Conservation (phyloP, 257 asterid species). For the Ilex aquifolium region DNA sequence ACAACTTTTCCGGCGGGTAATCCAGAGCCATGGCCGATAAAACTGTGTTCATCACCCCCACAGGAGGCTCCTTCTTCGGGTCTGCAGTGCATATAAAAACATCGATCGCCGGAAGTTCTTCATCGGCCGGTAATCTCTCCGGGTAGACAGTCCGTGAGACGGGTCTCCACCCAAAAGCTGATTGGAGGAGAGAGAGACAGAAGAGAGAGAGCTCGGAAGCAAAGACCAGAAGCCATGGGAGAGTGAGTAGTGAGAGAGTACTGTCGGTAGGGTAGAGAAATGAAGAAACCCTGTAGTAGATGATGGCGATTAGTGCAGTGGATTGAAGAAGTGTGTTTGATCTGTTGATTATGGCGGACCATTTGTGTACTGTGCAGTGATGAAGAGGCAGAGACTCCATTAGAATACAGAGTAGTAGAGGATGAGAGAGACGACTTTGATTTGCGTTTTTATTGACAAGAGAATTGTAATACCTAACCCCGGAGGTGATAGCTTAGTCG, state of each 20-base stretch:
- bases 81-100: conserved; percentile 50
- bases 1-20: conserved; percentile 44
- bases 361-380: neutral
- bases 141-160: conserved; percentile 23
- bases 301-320: neutral
- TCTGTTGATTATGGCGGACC: neutral
- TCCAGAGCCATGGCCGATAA: conserved; percentile 46
- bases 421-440: no score
- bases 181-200: conserved; percentile 26
- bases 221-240: neutral
- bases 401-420: no score
- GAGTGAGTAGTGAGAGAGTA: neutral
- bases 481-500: no score
- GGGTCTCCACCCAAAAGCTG: conserved; percentile 29
- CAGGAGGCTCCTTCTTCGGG: conserved; percentile 44
- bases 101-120: conserved; percentile 36
- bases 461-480: no score
- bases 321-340: neutral
- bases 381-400: neutral
- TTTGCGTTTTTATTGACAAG: no score
- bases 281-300: neutral
- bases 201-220: neutral
- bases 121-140: conserved; percentile 32
- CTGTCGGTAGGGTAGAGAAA: neutral
- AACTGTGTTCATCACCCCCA: conserved; percentile 52